Base-by-base conservation (phyloP, 2,329 filamentous ascomycete species). In the Penicillium fuscoglaucum region DNA sequence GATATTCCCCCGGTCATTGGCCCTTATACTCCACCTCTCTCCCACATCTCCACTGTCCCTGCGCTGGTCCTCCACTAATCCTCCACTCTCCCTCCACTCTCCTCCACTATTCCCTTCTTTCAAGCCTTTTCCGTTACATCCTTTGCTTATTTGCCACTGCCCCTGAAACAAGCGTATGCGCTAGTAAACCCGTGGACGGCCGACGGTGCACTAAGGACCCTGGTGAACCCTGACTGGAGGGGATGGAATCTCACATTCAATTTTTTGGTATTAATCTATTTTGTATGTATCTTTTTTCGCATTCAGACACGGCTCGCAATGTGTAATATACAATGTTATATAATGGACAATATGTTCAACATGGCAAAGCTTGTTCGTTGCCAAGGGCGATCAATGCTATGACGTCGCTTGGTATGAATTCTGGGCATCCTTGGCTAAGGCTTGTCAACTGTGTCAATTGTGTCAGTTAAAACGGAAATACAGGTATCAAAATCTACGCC, bases 281-380 rank as follows among this genome's bases (percentile, higher is more conserved):
- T 5, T 6, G 26, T 26, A n/a, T n/a, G 10, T 21, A 21, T 29
- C 17, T 13, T 12, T 4, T 17, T 26, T 9, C 26, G n/a, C 2
- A 17, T 40, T 19, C 21, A 17, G 8, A 45, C 41, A 45, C 41
- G 17, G 28, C n/a, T 12, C 12, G 8, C 3, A 43, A 26, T 4
- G 40, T 37, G 31, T 33, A 49, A 39, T 13, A 3, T 31, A 17
- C 9, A 21, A 17, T 26, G 24, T n/a, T 44, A 10, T 19, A 37
- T 31, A 3, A n/a, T 15, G 12, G 39, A 26, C n/a, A 43, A 24
- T 10, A n/a, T 17, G 19, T 45, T 7, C 13, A 40, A 48, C 51
- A 17, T 12, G 2, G 17, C 26, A 57, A 57, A 57, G 55, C 55
- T 57, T 53, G 55, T 57, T 44, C 17, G 19, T 55, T 55, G 55